Base-by-base conservation (phyloP, 163 green algal species). In the Scenedesmus sp. region DNA sequence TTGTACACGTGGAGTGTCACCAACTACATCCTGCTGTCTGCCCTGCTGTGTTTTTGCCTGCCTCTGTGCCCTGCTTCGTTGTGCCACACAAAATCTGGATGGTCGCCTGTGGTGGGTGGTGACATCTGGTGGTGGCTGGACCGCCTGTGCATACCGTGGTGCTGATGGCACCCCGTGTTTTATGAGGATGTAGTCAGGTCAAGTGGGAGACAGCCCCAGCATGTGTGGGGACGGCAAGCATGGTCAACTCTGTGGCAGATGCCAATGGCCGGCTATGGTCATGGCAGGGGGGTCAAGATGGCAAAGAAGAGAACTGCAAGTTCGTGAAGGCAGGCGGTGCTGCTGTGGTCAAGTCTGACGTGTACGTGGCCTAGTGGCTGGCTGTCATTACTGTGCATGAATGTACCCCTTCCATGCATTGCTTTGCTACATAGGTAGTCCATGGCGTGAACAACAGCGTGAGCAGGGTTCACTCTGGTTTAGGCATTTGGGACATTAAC, bases 31-130 rank as follows among this genome's bases (percentile, higher is more conserved):
- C 56, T 30, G 56, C 65, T 40, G 26, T 16, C 59, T n/a, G 30
- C 18, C 65, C 9, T 76, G 65, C 30, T 18, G 65, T 20, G 1
- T 30, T n/a, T 18, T 4, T 37, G 30, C 65, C 65, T 76, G 30
- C 30, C 65, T 40, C 0, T 0, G 18, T 56, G 7, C 65, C 40
- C 6, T 35, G 22, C 12, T 72, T 12, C 59, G 3, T 72, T 72
- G 59, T 33, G 9, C 5, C 6, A 33, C 37, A 10, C 72, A 83
- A 22, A 42, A 83, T 18, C 24, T 46, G 22, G 20, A 53, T 22
- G 82, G 82, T 7, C 82, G 82, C 9, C 51, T 87, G 33, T 87
- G 82, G 82, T 87, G 82, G 82, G n/a, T 35, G 35, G 30, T 78
- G 51, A 76, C 65, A 40, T 76, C 65, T 20, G 30, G 65, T 10